These are phyloP conservation scores for Botrytis deweyae DNA, from an alignment of 2,329 filamentous ascomycete genomes.

Conservation along the genomic window DNA sequence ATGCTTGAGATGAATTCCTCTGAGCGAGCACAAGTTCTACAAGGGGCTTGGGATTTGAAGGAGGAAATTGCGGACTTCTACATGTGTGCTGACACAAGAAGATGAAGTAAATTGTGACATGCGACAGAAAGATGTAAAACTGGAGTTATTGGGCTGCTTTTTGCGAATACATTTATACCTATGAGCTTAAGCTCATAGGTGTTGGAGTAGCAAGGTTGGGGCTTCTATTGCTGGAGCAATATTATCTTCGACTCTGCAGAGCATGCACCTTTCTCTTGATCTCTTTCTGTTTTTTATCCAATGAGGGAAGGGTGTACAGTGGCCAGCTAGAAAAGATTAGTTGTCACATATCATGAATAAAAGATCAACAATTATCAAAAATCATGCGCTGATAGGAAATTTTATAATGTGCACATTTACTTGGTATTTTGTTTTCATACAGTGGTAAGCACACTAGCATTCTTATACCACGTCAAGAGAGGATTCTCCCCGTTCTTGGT, in stretches of 20 bases:
- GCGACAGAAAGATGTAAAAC: neutral
- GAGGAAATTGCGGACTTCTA: neutral
- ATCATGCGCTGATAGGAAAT: neutral
- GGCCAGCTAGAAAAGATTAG: conserved; percentile 3
- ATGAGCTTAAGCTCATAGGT: neutral
- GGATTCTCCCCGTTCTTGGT: conserved; percentile 92
- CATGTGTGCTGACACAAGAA: neutral
- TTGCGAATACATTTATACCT: neutral
- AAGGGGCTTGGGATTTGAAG: neutral
- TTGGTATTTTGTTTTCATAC: conserved; percentile 50
- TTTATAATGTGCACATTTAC: conserved; percentile 6
- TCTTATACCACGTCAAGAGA: conserved; percentile 88
- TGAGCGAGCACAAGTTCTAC: neutral
- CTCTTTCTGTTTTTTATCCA: neutral
- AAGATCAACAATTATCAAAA: neutral
- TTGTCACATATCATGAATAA: neutral
- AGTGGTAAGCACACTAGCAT: conserved; percentile 89
- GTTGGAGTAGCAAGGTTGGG: neutral
- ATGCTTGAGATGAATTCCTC: neutral
- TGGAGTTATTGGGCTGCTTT: neutral
- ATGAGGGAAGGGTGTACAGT: neutral
- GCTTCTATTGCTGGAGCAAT: neutral
- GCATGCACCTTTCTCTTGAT: neutral
- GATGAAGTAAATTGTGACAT: neutral
- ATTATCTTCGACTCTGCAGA: neutral